Conservation (phyloP, 2,329 filamentous ascomycete genomes). For the Aspergillus ochraceoroseus region DNA sequence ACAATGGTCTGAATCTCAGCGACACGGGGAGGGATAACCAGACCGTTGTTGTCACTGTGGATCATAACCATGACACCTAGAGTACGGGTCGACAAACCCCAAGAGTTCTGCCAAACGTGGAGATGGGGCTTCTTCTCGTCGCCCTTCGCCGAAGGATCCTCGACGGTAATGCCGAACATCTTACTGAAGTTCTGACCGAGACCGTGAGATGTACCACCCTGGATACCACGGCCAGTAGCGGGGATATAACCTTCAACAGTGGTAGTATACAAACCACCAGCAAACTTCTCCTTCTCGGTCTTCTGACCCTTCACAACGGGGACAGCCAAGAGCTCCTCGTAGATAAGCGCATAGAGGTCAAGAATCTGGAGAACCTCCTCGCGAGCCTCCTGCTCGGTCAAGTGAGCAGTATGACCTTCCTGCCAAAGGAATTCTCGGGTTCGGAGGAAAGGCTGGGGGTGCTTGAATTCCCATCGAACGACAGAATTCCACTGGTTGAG, state of each 20-base stretch:
- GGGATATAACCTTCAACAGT: slow-evolving; percentile 97
- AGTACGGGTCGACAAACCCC: slow-evolving; percentile 93
- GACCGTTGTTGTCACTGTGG: slow-evolving; percentile 90
- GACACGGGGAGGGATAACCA: slow-evolving; percentile 87
- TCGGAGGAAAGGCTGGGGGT: slow-evolving; percentile 76
- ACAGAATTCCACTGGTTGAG: slow-evolving; percentile 98
- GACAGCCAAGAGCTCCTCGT: slow-evolving; percentile 88
- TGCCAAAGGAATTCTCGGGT: slow-evolving; percentile 98
- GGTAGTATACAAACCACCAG: slow-evolving; percentile 92
- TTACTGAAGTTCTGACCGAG: slow-evolving; percentile 98
- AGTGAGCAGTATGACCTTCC: slow-evolving; percentile 88
- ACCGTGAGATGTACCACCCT: slow-evolving; percentile 90
- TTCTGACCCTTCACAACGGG: slow-evolving; percentile 91
- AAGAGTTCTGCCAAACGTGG: slow-evolving; percentile 97
- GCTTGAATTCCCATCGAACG: slow-evolving; percentile 96
- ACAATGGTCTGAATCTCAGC: slow-evolving; percentile 81
- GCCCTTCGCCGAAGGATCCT: slow-evolving; percentile 69
- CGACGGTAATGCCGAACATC: slow-evolving; percentile 98
- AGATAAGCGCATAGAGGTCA: slow-evolving; percentile 85
- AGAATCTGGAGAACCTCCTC: slow-evolving; percentile 89
- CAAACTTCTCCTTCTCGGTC: slow-evolving; percentile 98
- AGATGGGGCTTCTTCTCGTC: slow-evolving; percentile 73
- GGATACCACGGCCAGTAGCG: slow-evolving; percentile 90
- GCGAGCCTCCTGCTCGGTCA: slow-evolving; percentile 74
- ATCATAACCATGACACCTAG: slow-evolving; percentile 99